A percentile compares a stretch with the other conserved stretches of the same genome.
These are phyloP conservation scores for Cordyceps militaris DNA, from an alignment of 2,329 filamentous ascomycete species.

Conservation along the genomic window DNA sequence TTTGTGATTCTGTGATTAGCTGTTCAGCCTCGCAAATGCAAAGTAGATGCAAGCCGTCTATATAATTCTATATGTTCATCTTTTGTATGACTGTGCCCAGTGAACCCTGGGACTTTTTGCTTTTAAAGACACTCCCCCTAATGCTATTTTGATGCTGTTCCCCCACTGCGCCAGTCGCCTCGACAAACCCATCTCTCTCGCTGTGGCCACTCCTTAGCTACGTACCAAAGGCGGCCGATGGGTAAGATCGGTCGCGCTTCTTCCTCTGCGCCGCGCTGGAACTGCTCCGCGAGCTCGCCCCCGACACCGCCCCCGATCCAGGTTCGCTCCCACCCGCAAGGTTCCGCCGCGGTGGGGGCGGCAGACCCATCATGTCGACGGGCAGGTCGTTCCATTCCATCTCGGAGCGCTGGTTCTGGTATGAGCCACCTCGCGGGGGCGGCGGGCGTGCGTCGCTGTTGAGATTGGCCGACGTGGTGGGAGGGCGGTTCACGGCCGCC, in stretches of 20 bases:
- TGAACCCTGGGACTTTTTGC: neutral
- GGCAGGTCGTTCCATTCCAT: constrained; percentile 62
- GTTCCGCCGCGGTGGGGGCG: constrained; percentile 22
- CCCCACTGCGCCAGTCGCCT: neutral
- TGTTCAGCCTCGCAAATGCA: neutral
- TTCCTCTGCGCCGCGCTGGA: constrained; percentile 38
- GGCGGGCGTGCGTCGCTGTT: constrained; percentile 17
- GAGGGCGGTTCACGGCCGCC: constrained; percentile 26
- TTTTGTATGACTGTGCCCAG: neutral
- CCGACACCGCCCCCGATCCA: constrained; percentile 38
- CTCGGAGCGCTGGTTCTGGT: constrained; percentile 51
- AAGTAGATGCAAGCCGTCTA: neutral
- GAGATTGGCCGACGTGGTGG: constrained; percentile 18
- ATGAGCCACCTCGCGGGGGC: constrained; percentile 36
- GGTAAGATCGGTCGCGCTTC: constrained; percentile 56
- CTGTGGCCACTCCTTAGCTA: constrained; percentile 15
- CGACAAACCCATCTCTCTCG: neutral
- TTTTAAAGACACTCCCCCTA: neutral
- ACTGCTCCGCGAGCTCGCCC: constrained; percentile 49
- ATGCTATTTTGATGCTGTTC: neutral
- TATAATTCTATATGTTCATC: neutral
- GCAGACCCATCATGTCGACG: constrained; percentile 44
- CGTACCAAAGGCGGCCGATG: constrained; percentile 53
- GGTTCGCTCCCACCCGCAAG: constrained; percentile 23
- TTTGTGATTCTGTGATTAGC: neutral